A percentile compares a stretch with the other conserved stretches of the same genome.
These are phyloP conservation scores for Nakaseomyces sp. DNA, from an alignment of 1,139 yeast species.

Conservation along the genomic window DNA sequence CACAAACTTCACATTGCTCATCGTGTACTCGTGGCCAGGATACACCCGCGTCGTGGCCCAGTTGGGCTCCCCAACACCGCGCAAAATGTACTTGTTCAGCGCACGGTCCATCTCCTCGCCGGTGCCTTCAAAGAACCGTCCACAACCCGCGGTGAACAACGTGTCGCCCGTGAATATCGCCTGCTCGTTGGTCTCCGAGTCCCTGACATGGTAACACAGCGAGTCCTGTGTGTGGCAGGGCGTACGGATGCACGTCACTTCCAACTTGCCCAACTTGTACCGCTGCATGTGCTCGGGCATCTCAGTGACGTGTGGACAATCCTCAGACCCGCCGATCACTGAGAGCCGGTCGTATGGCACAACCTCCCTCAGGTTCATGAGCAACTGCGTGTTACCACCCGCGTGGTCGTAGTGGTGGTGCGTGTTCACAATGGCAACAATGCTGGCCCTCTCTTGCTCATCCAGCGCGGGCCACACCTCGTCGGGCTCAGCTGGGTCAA, in stretches of 20 bases:
- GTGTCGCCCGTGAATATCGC: slow-evolving; percentile 96
- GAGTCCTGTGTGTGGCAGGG: slow-evolving; percentile 98
- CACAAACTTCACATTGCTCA: slow-evolving; percentile 69
- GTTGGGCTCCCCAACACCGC: slow-evolving; percentile 38
- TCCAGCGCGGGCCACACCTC: slow-evolving; percentile 41
- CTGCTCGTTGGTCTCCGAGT: slow-evolving; percentile 48
- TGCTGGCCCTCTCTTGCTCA: slow-evolving; percentile 33
- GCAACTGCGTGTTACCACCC: slow-evolving; percentile 56
- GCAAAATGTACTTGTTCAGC: slow-evolving; percentile 52
- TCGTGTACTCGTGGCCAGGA: slow-evolving; percentile 96
- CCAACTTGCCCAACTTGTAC: slow-evolving; percentile 41
- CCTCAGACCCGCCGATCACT: slow-evolving; percentile 67
- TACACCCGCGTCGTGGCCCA: slow-evolving; percentile 40
- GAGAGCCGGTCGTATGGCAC: slow-evolving; percentile 38
- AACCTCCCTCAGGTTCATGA: slow-evolving; percentile 15
- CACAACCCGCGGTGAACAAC: slow-evolving; percentile 88
- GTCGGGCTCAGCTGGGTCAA: slow-evolving; percentile 84
- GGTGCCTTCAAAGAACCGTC: slow-evolving; percentile 89
- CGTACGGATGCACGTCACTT: slow-evolving; percentile 78
- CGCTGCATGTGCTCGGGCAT: slow-evolving; percentile 30
- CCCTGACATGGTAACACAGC: slow-evolving; percentile 73
- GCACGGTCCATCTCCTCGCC: slow-evolving; percentile 73
- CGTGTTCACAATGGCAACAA: slow-evolving; percentile 79
- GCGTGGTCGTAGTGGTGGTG: slow-evolving; percentile 95
- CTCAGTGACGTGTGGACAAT: slow-evolving; percentile 23